phyloP scores from a whole-genome alignment of 176 grass and related monocot species.

The Pharus latifolius region DNA sequence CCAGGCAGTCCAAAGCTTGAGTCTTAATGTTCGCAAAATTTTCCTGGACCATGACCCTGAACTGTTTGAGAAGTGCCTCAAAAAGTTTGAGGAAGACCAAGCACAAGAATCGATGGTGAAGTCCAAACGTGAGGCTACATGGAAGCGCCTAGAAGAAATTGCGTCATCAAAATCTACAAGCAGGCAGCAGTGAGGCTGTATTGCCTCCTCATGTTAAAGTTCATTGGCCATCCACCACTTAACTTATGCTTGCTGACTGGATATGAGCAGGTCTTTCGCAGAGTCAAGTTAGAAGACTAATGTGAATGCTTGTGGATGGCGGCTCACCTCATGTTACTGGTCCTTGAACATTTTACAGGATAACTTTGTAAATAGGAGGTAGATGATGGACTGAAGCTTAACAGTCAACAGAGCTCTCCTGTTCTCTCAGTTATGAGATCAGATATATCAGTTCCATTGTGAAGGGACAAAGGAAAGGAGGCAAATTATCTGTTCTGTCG shows the following conservation, averaged over 20 bases:
- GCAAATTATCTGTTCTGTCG: not conserved
- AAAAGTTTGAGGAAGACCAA: slow-evolving; percentile 67
- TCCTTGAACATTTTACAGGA: slow-evolving; percentile 10
- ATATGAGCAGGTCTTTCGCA: not conserved
- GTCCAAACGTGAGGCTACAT: slow-evolving; percentile 48
- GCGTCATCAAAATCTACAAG: slow-evolving; percentile 29
- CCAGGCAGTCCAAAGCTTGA: slow-evolving; percentile 70
- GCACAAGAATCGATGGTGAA: slow-evolving; percentile 20
- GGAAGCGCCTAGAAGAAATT: slow-evolving; percentile 61
- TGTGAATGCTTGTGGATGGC: slow-evolving; percentile 20
- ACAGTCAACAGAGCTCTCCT: not conserved
- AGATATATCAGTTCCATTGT: not conserved
- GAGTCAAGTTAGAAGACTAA: slow-evolving; percentile 10
- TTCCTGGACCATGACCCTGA: slow-evolving; percentile 47
- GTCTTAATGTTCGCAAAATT: slow-evolving; percentile 58
- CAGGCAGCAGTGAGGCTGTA: slow-evolving; percentile 18
- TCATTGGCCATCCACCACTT: slow-evolving; percentile 7
- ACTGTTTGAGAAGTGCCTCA: slow-evolving; percentile 45
- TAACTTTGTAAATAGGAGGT: slow-evolving; percentile 25
- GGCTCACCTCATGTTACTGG: not conserved
- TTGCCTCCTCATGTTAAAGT: slow-evolving; percentile 6
- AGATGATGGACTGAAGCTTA: slow-evolving; percentile 11
- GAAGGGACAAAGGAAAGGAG: not conserved
- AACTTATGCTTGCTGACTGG: not conserved
- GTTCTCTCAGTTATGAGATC: not conserved